Percentiles rank a stretch among this genome's conserved stretches.
phyloP scores from a whole-genome alignment of 345 rosid genomes.

The Streptanthus diversifolius region DNA sequence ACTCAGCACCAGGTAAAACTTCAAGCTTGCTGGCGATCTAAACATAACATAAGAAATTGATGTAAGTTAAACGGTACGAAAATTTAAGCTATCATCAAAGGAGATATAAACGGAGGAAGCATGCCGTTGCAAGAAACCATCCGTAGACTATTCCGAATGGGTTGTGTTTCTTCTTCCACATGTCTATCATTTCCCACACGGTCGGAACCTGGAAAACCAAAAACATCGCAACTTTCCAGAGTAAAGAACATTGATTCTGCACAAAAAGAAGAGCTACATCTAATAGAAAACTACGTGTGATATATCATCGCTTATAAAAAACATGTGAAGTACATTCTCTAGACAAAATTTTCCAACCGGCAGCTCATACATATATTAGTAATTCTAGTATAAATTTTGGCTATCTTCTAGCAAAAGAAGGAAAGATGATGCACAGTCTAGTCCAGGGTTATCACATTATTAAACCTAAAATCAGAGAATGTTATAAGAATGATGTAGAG shows the following conservation, averaged over 20 bases:
- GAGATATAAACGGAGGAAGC: constrained; percentile 13
- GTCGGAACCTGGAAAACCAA: constrained; percentile 60
- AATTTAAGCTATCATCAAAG: background rate
- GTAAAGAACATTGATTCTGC: no score
- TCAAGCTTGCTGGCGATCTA: constrained; percentile 82
- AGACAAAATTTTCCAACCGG: background rate
- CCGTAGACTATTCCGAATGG: constrained; percentile 74
- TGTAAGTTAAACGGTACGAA: background rate
- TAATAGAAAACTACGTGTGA: background rate
- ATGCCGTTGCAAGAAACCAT: constrained; percentile 87
- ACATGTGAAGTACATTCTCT: constrained; percentile 2
- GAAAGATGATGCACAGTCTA: background rate
- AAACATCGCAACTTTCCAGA: background rate
- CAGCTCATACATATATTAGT: background rate
- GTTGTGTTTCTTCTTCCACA: constrained; percentile 81
- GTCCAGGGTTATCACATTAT: background rate
- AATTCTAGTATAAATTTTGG: background rate
- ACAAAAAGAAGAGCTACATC: background rate
- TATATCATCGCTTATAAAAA: background rate
- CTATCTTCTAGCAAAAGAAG: background rate
- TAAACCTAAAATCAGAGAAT: background rate
- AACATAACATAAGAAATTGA: constrained; percentile 1
- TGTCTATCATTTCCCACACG: constrained; percentile 70
- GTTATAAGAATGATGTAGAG: background rate
- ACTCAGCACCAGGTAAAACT: constrained; percentile 88